A percentile compares a stretch with the other conserved stretches of the same genome.
These are phyloP conservation scores for Gaultheria prostrata DNA, from an alignment of 148 eudicot genomes.

Conservation along the genomic window DNA sequence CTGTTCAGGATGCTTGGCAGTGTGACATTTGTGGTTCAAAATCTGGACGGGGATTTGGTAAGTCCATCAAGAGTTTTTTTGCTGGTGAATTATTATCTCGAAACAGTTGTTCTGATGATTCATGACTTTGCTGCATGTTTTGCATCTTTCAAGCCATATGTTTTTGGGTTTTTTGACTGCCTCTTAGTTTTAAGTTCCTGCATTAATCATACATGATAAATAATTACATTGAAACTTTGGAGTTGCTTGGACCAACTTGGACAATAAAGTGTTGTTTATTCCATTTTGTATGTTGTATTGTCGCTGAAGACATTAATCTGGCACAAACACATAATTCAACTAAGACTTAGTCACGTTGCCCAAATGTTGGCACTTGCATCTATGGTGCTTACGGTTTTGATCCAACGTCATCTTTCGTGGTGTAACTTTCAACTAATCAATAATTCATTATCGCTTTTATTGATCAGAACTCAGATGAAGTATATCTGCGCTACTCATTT, in stretches of 20 bases:
- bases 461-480: not conserved
- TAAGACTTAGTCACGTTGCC: not conserved
- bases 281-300: not conserved
- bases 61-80: conserved; percentile 23
- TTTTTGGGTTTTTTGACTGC: not conserved
- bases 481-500: not conserved
- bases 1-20: conserved; percentile 89
- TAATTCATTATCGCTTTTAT: not conserved
- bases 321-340: not conserved
- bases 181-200: not conserved
- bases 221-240: not conserved
- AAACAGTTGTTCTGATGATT: not conserved
- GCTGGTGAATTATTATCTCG: not conserved
- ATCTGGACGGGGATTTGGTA: conserved; percentile 96
- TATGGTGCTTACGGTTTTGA: not conserved
- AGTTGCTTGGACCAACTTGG: not conserved
- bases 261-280: not conserved
- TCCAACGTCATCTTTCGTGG: not conserved
- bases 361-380: not conserved
- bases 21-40: conserved; percentile 95
- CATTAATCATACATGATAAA: not conserved
- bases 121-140: not conserved
- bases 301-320: not conserved
- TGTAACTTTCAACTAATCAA: not conserved
- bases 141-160: not conserved